Base-by-base conservation (phyloP, 352 stramenopile genomes). In the Sclerospora graminicola region DNA sequence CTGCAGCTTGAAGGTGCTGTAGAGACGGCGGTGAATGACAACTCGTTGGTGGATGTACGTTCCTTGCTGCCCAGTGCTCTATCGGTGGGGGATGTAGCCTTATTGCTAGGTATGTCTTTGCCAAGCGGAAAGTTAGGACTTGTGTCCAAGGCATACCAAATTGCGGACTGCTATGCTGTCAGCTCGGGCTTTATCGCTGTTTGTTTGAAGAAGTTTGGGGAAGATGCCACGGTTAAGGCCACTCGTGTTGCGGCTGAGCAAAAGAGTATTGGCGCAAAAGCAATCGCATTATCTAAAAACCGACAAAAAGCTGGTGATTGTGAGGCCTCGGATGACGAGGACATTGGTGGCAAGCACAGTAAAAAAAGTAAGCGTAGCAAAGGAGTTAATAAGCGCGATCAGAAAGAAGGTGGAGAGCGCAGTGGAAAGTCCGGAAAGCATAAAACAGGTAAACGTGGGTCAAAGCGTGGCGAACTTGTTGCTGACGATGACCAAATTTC, bases 1-100 rank as follows among this genome's bases (percentile, higher is more conserved):
- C 21, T 88, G 10, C 72, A 88, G 43, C 26, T 92, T 2, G 80
- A 92, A 36, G 78, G 66, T 18, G 66, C 72, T 8, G 66, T 92
- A 5, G 80, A 92, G 28, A 69, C 69, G 0, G 72, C 69, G 0
- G 57, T 80, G n/a, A 77, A 75, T n/a, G 80, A 91, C 8, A 54
- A 51, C n/a, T 67, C 59, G 9, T 63, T 80, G 15, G 60, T 89
- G 19, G 80, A 92, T 49, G 59, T 77, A 30, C 54, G 69, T 0
- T 54, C 55, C 11, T 24, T 89, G 16, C 24, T 92, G n/a, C 80
- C 80, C 5, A 83, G 68, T 47, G 75, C 63, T 5, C 49, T 92
- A 6, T 37, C 58, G 10, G 14, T 41, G 6, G 54, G 38, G 11
- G 77, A 89, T 40, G 51, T 81, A 0, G 57, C 36, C 2, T 49